Evolutionary conservation across 2,329 filamentous ascomycete species (phyloP).

Genomic region (Trichoderma gracile): DNA sequence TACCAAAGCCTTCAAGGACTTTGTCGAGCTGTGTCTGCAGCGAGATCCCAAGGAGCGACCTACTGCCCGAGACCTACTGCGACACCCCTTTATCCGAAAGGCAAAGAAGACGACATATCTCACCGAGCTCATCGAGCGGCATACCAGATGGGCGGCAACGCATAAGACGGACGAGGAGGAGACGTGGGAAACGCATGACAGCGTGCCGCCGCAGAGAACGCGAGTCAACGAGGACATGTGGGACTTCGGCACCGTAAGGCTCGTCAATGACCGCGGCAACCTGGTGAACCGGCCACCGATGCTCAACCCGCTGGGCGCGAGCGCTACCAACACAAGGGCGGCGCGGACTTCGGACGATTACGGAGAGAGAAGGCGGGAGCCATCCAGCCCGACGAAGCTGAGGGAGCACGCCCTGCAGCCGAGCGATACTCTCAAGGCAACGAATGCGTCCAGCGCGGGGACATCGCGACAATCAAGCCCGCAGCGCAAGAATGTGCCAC

Average conservation of each 20-base stretch:
- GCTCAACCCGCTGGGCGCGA: constrained; percentile 73
- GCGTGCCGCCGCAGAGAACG: constrained; percentile 55
- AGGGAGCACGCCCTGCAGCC: constrained; percentile 47
- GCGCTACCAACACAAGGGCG: constrained; percentile 73
- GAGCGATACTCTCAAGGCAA: constrained; percentile 59
- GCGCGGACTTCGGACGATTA: constrained; percentile 53
- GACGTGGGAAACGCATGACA: constrained; percentile 55
- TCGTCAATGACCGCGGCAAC: constrained; percentile 67
- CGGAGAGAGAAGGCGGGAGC: constrained; percentile 52
- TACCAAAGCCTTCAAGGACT: constrained; percentile 80
- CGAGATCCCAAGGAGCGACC: constrained; percentile 89
- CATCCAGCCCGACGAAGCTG: constrained; percentile 53
- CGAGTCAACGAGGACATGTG: constrained; percentile 80
- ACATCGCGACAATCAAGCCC: constrained; percentile 61
- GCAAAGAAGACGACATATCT: constrained; percentile 97
- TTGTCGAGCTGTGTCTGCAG: constrained; percentile 79
- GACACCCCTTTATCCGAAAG: constrained; percentile 84
- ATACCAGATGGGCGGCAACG: constrained; percentile 81
- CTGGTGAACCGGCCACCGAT: constrained; percentile 55
- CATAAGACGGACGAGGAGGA: constrained; percentile 74
- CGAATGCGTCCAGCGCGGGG: constrained; percentile 44
- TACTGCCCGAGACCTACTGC: constrained; percentile 80
- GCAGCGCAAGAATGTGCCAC: constrained; percentile 55
- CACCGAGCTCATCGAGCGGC: constrained; percentile 90
- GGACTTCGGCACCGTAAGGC: constrained; percentile 95